Evolutionary conservation across 768 basidiomycete genomes (phyloP).

Genomic region (Kwoniella botswanensis): DNA sequence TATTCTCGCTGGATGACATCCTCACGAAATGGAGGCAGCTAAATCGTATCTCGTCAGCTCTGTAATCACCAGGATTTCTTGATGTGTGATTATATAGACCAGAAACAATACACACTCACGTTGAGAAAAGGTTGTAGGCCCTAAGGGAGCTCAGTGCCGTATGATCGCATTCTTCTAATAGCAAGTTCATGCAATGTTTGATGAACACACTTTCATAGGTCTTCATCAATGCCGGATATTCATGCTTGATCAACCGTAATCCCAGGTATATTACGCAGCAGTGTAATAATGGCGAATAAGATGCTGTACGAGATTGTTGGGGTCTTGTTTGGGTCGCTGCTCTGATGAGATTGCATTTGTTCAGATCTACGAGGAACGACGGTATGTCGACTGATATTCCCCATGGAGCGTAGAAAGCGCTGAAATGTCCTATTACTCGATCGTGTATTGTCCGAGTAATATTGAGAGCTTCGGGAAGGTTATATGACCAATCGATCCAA

Average conservation of each 20-base stretch:
- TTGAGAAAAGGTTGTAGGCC: constrained; percentile 25
- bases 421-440: constrained; percentile 26
- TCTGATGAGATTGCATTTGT: constrained; percentile 19
- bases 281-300: constrained; percentile 31
- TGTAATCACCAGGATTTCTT: too few relatives aligned
- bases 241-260: constrained; percentile 18
- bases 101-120: constrained; percentile 10
- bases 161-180: constrained; percentile 31
- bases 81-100: too few relatives aligned
- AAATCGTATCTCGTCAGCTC: not conserved
- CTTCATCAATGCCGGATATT: constrained; percentile 23
- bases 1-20: constrained; percentile 1
- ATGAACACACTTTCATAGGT: constrained; percentile 28
- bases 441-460: constrained; percentile 27
- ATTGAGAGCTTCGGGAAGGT: constrained; percentile 24
- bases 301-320: constrained; percentile 19
- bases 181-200: constrained; percentile 24
- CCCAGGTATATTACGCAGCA: constrained; percentile 30
- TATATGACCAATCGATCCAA: constrained; percentile 33
- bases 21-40: constrained; percentile 27
- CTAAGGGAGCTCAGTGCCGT: constrained; percentile 31
- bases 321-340: not conserved
- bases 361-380: constrained; percentile 29
- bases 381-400: constrained; percentile 32
- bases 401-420: constrained; percentile 31